Evolutionary conservation across 208 protist species (phyloP).

Genomic region (Trypanosoma theileri): DNA sequence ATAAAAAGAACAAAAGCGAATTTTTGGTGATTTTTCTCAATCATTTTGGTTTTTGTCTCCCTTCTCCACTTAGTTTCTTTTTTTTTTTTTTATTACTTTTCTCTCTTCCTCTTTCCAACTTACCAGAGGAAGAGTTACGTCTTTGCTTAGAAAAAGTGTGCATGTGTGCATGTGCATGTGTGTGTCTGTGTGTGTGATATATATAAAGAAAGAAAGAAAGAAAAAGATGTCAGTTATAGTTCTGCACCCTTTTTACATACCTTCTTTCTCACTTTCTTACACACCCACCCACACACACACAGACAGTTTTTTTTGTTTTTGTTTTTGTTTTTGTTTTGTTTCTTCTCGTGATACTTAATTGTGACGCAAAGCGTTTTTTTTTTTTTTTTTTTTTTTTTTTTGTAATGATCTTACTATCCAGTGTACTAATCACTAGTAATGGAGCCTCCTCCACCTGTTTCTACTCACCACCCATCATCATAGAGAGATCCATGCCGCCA

Average conservation of each 20-base stretch:
- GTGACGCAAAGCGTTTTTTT: background rate
- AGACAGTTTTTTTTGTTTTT: too few relatives aligned
- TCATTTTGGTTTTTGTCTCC: background rate
- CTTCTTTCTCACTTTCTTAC: too few relatives aligned
- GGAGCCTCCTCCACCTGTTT: background rate
- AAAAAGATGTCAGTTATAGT: too few relatives aligned
- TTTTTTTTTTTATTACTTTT: slow-evolving; percentile 9
- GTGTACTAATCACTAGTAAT: background rate
- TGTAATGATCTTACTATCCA: background rate
- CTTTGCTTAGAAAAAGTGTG: too few relatives aligned
- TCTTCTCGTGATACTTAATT: too few relatives aligned
- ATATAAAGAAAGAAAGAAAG: too few relatives aligned
- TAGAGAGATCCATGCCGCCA: slow-evolving; percentile 19
- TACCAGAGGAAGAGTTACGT: too few relatives aligned
- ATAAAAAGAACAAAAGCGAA: slow-evolving; percentile 15
- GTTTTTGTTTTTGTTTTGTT: too few relatives aligned
- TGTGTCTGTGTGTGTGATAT: too few relatives aligned
- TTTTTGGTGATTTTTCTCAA: background rate
- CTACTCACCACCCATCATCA: slow-evolving; percentile 22
- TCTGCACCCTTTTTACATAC: too few relatives aligned
- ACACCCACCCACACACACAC: too few relatives aligned
- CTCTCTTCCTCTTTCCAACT: background rate
- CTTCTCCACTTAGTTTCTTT: background rate
- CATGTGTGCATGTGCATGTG: too few relatives aligned
- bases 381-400: slow-evolving; percentile 1